phyloP scores from a whole-genome alignment of 2,329 filamentous ascomycete genomes.

The Pseudogymnoascus sp. region DNA sequence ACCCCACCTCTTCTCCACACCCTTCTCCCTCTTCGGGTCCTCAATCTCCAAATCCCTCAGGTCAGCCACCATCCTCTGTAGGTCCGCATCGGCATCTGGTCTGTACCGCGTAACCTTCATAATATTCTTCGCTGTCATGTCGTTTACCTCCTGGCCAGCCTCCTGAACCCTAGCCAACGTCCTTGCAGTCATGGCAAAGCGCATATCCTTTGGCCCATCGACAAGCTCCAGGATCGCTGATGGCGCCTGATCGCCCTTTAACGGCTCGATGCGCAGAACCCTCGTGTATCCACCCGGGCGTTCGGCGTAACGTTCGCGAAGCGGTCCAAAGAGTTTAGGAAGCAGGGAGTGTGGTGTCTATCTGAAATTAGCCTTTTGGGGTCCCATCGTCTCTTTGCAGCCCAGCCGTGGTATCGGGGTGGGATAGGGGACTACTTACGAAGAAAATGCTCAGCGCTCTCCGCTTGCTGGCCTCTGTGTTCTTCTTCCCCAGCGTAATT shows the following conservation, averaged over 20 bases:
- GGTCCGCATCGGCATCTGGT: slow-evolving; percentile 54
- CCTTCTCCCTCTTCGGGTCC: slow-evolving; percentile 27
- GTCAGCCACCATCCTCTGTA: slow-evolving; percentile 57
- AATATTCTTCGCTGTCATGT: slow-evolving; percentile 71
- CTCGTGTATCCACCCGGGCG: slow-evolving; percentile 92
- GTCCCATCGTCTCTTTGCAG: background rate
- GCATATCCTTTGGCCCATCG: slow-evolving; percentile 87
- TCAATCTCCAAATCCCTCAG: slow-evolving; percentile 32
- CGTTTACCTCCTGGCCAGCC: slow-evolving; percentile 52
- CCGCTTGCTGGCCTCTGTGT: slow-evolving; percentile 72
- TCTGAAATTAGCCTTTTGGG: slow-evolving; percentile 2
- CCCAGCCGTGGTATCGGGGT: background rate
- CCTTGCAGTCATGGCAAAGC: slow-evolving; percentile 87
- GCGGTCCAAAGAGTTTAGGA: slow-evolving; percentile 79
- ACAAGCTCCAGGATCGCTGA: slow-evolving; percentile 92
- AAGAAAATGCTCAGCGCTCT: slow-evolving; percentile 77
- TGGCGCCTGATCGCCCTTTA: slow-evolving; percentile 77
- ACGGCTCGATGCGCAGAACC: slow-evolving; percentile 83
- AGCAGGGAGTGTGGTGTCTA: slow-evolving; percentile 64
- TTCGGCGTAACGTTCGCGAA: slow-evolving; percentile 69
- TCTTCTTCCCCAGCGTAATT: slow-evolving; percentile 87
- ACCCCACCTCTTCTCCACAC: slow-evolving; percentile 29
- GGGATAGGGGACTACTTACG: slow-evolving; percentile 46
- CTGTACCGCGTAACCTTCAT: slow-evolving; percentile 76
- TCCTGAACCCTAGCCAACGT: slow-evolving; percentile 61